A percentile compares a stretch with the other conserved stretches of the same genome.
Conservation (phyloP, 2,329 filamentous ascomycete genomes). For the Colletotrichum aenigma region DNA sequence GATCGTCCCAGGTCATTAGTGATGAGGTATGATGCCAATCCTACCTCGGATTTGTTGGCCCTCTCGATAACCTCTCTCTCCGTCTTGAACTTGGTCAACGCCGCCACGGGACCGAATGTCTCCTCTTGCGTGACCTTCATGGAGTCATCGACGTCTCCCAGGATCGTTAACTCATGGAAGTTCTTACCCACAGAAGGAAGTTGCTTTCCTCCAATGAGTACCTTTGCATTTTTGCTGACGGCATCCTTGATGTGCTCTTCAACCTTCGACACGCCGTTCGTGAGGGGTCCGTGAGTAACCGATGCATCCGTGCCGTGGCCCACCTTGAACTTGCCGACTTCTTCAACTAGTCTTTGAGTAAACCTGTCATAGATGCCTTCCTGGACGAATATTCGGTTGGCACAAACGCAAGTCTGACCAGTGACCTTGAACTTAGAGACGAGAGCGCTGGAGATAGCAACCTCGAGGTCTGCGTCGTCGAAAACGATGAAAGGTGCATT, state of each 20-base stretch:
- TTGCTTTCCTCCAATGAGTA: slow-evolving; percentile 66
- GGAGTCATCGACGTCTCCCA: slow-evolving; percentile 69
- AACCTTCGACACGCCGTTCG: slow-evolving; percentile 70
- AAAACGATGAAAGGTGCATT: slow-evolving; percentile 98
- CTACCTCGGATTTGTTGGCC: slow-evolving; percentile 72
- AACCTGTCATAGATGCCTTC: slow-evolving; percentile 79
- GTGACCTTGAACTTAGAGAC: slow-evolving; percentile 91
- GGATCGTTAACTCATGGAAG: slow-evolving; percentile 75
- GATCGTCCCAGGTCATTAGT: slow-evolving; percentile 47
- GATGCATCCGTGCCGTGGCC: slow-evolving; percentile 65
- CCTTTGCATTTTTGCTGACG: slow-evolving; percentile 62
- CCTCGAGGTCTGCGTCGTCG: slow-evolving; percentile 91
- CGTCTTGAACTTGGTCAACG: slow-evolving; percentile 70
- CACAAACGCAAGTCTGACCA: slow-evolving; percentile 94
- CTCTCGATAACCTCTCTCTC: slow-evolving; percentile 73
- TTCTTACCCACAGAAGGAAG: slow-evolving; percentile 68
- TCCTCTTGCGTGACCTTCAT: slow-evolving; percentile 74
- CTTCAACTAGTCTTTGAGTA: slow-evolving; percentile 68
- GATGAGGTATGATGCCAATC: slow-evolving; percentile 78
- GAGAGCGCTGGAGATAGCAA: slow-evolving; percentile 82
- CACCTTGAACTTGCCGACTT: slow-evolving; percentile 77
- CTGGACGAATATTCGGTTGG: slow-evolving; percentile 84
- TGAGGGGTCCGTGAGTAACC: slow-evolving; percentile 66
- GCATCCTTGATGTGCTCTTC: slow-evolving; percentile 69
- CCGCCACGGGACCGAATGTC: slow-evolving; percentile 77